Evolutionary conservation across 1,284 basidiomycete genomes (phyloP), one percentile per base, ranked within the genome.

Genomic region (Ceratobasidium sp.): DNA sequence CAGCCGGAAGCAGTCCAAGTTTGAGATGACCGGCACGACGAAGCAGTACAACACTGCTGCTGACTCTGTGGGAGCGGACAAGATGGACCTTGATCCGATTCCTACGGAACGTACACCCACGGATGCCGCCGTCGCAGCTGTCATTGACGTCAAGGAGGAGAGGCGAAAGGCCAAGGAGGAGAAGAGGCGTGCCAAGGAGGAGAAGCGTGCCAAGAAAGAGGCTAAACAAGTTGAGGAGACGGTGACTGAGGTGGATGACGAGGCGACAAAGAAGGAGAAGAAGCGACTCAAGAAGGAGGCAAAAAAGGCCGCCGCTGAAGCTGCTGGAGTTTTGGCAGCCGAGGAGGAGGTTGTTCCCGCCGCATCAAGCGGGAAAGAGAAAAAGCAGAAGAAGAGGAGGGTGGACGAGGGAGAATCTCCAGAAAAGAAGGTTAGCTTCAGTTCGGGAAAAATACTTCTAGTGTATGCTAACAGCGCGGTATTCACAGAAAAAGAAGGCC

Each of bases 41-140:
- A 87, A 87, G 80, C 89, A 88, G 57, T 98, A 98, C 82, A 97
- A 98, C 81, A 84, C 89, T 14, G 87, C 89, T 46, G 90, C 91
- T 32, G 93, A 95, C 81, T 89, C 88, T 41, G 88, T 70, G 14
- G 67, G 67, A 21, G 67, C 67, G 2, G 67, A 70, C 44, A 47
- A 70, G 41, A 67, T 67, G 64, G 64, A 67, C 28, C 47, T 67
- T 21, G 64, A 67, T 35, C 64, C 49, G 14, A 67, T 67, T 28
- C 64, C 64, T 16, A 55, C 64, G 9, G 64, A 67, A 28, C 64
- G 64, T 3, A 87, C 96, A 59, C 86, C 94, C 46, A 92, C 96
- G 44, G 93, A 96, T 82, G 89, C 90, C 76, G 88, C 91, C 43
- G 84, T 89, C 78, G 87, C 91, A 77, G 82, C 85, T 35, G 92